Base-by-base conservation (phyloP, 2,329 filamentous ascomycete species). In the Pleoardoris graminearum region DNA sequence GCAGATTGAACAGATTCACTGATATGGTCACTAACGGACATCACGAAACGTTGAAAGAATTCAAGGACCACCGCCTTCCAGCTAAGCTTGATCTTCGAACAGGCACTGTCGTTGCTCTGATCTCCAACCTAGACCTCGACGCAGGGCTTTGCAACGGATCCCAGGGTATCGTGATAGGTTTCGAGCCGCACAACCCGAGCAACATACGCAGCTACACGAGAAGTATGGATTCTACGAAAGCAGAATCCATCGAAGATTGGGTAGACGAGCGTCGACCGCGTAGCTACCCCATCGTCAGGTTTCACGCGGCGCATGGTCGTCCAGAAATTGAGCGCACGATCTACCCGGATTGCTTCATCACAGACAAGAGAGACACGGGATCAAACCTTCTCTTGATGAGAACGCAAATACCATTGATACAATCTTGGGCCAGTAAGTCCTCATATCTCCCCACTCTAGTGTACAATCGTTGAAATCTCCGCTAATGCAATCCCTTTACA, bases 361-460 rank as follows among this genome's bases (percentile, higher is more conserved):
- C 72, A 16, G 72, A 80, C 46, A 55, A 82, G 0, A 81, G 80
- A 1, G 70, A 77, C 36, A 63, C 71, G 2, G 19, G 63, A 43
- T 79, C 81, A 0, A 80, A 79, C 54, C 79, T 75, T 27, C 59
- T 80, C 0, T 63, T 85, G 0, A 73, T 74, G 1, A 75, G 85
- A n/a, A 84, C 83, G 0, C 85, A 87, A 61, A 77, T 87, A 3
- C 85, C 85, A 0, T 73, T 88, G 0, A 70, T 78, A 0, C 75
- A 83, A 0, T 85, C 80, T 0, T 88, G 84, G 81, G 85, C 85
- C 0, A 79, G 65, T 65, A 54, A 16, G 52, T 37, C n/a, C 4
- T 17, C 30, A 10, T 32, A 12, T 14, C n/a, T 12, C 10, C 3
- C 3, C 30, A 4, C 30, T 14, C 4, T 6, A 4, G 12, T 12